These are phyloP conservation scores for Pinus tabuliformis DNA, from an alignment of 75 land plant species.

Conservation along the genomic window DNA sequence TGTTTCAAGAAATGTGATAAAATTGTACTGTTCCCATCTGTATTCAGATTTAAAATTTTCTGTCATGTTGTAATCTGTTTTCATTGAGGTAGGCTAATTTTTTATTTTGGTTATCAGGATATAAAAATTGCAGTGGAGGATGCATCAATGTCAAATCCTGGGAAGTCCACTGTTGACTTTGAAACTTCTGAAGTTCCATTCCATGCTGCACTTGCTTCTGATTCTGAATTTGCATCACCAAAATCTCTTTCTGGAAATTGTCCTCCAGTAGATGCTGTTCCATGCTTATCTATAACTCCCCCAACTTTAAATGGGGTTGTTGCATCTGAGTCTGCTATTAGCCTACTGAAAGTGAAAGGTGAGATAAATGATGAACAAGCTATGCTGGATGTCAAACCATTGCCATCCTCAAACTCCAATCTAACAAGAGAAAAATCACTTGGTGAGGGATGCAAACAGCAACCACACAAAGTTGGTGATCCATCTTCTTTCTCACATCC, in stretches of 20 bases:
- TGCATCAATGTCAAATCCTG: neutral
- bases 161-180: neutral
- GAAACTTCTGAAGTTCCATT: neutral
- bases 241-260: slow-evolving; percentile 8
- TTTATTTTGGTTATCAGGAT: neutral
- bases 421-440: neutral
- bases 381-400: slow-evolving; percentile 2
- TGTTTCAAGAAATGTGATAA: neutral
- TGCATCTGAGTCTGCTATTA: neutral
- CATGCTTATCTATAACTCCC: neutral
- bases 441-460: neutral
- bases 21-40: neutral
- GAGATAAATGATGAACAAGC: slow-evolving; percentile 3
- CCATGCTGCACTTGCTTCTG: neutral
- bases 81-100: neutral
- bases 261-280: slow-evolving; percentile 6
- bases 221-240: slow-evolving; percentile 2
- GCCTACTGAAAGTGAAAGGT: slow-evolving; percentile 2
- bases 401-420: neutral
- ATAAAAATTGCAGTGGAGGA: neutral
- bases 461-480: neutral
- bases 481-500: neutral
- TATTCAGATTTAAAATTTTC: neutral
- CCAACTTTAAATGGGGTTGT: neutral
- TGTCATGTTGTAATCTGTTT: neutral